phyloP scores from a whole-genome alignment of 75 land plant species.

The Gnetum montanum region DNA sequence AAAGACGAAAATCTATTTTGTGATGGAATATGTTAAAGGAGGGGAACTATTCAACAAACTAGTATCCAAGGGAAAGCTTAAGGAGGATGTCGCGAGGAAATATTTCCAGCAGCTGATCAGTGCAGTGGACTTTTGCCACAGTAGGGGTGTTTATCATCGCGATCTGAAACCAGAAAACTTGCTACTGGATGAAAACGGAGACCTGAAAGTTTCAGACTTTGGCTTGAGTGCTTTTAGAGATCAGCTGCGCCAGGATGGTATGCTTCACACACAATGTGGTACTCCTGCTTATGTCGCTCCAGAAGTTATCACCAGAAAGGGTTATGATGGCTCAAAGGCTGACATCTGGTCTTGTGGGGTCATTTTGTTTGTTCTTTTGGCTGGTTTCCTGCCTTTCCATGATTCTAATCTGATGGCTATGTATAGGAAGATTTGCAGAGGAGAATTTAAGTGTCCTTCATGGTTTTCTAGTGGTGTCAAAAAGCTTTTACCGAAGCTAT shows the following conservation, averaged over 20 bases:
- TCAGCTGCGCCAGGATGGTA: conserved; percentile 39
- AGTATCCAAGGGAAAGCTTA: conserved; percentile 35
- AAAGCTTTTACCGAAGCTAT: conserved; percentile 24
- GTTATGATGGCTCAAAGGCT: conserved; percentile 45
- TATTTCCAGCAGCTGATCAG: conserved; percentile 52
- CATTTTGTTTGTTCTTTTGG: conserved; percentile 38
- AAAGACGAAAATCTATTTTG: conserved; percentile 50
- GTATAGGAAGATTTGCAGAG: conserved; percentile 39
- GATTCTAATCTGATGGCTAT: conserved; percentile 39
- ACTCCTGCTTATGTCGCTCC: conserved; percentile 51
- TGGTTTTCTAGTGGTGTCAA: conserved; percentile 38
- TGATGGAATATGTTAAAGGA: conserved; percentile 50
- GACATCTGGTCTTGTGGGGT: conserved; percentile 52
- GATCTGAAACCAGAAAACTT: conserved; percentile 46
- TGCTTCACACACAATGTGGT: conserved; percentile 42
- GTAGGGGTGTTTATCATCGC: conserved; percentile 37
- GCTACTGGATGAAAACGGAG: conserved; percentile 29
- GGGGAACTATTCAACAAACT: conserved; percentile 35
- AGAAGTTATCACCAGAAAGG: conserved; percentile 37
- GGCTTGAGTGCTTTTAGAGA: conserved; percentile 45
- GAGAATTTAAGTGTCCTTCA: conserved; percentile 40
- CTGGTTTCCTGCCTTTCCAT: conserved; percentile 41
- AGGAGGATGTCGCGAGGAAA: conserved; percentile 46
- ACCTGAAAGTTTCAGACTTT: conserved; percentile 48
- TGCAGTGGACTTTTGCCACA: conserved; percentile 41